These are phyloP conservation scores for Fusarium chaquense DNA, from an alignment of 2,329 filamentous ascomycete species.

Conservation along the genomic window DNA sequence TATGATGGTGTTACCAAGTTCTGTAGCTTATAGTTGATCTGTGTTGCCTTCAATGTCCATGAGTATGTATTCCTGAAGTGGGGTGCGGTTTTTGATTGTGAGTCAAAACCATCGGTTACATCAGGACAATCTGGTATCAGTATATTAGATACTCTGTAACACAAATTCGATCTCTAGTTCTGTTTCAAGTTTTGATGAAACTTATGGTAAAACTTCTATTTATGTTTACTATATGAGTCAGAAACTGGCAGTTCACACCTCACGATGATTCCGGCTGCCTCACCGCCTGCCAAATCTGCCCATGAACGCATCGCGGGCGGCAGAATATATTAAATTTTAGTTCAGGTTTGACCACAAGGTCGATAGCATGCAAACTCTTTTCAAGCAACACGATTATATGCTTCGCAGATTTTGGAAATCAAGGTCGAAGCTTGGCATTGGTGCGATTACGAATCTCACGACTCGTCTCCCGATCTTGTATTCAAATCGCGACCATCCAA, in stretches of 20 bases:
- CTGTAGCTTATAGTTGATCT: background rate
- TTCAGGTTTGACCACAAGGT: constrained; percentile 19
- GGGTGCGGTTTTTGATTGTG: no score
- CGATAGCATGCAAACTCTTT: constrained; percentile 30
- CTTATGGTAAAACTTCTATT: background rate
- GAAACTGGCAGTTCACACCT: background rate
- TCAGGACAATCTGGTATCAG: background rate
- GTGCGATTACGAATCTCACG: constrained; percentile 18
- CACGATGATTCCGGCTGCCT: no score
- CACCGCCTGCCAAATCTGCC: constrained; percentile 17
- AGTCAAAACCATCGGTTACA: no score
- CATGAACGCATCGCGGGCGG: background rate
- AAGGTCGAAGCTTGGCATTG: constrained; percentile 35
- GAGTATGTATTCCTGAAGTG: background rate
- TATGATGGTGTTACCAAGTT: background rate
- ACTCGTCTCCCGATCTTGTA: background rate
- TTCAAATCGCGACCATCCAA: constrained; percentile 6
- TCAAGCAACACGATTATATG: constrained; percentile 37
- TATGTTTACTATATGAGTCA: background rate
- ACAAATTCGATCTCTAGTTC: no score
- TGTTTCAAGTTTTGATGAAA: background rate
- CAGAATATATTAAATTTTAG: constrained; percentile 38
- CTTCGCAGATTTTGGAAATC: constrained; percentile 28
- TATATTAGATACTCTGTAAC: background rate
- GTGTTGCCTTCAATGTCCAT: background rate